Evolutionary conservation across 2,329 filamentous ascomycete species (phyloP).

Genomic region (Arthroderma uncinatum): DNA sequence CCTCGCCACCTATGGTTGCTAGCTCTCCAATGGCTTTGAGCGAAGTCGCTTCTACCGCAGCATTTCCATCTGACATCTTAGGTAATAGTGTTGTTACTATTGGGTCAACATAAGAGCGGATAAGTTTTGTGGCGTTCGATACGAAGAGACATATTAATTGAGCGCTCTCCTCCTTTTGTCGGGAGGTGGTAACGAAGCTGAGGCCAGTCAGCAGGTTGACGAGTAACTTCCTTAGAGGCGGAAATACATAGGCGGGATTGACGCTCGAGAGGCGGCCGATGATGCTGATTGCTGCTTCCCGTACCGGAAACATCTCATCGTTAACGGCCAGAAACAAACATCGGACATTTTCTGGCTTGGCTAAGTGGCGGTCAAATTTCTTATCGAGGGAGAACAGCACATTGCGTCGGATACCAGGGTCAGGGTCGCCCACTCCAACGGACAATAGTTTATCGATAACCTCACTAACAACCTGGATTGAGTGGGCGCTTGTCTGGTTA

Average conservation of each 20-base stretch:
- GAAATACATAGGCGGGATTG: constrained; percentile 96
- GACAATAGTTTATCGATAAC: constrained; percentile 95
- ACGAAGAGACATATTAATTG: constrained; percentile 86
- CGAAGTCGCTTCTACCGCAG: constrained; percentile 88
- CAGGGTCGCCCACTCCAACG: constrained; percentile 83
- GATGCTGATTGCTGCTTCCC: constrained; percentile 90
- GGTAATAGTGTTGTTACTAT: constrained; percentile 88
- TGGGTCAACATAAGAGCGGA: constrained; percentile 92
- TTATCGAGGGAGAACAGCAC: constrained; percentile 82
- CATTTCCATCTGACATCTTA: constrained; percentile 73
- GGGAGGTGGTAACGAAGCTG: constrained; percentile 85
- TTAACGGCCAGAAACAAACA: constrained; percentile 92
- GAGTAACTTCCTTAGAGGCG: constrained; percentile 83
- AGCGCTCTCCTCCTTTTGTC: constrained; percentile 93
- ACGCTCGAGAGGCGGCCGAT: constrained; percentile 83
- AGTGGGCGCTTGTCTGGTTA: constrained; percentile 93
- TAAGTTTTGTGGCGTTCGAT: constrained; percentile 80
- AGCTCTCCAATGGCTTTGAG: constrained; percentile 89
- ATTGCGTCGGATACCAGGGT: constrained; percentile 76
- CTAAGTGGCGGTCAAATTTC: constrained; percentile 91
- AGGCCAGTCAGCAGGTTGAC: constrained; percentile 94
- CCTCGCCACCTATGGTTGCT: constrained; percentile 82
- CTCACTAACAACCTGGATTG: constrained; percentile 91
- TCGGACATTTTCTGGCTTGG: constrained; percentile 92
- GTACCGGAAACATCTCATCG: constrained; percentile 82